Base-by-base conservation (phyloP, 257 asterid species). In the Avicennia marina region DNA sequence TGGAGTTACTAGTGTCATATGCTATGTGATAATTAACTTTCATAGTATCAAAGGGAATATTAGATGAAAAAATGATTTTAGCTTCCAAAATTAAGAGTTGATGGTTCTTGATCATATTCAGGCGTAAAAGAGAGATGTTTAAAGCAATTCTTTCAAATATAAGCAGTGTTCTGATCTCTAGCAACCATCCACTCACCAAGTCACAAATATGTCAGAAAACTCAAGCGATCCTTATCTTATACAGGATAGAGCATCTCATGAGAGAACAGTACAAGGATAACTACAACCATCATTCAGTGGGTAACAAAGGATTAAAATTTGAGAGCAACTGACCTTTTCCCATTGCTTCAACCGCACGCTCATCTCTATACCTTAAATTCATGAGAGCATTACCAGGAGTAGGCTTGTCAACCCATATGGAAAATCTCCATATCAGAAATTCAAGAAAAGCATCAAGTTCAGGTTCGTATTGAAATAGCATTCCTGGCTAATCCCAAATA, bases 331-430 rank as follows among this genome's bases (percentile, higher is more conserved):
- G 52, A 93, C 98, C 95, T 93, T 89, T 84, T 59, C 77, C 95
- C 68, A 71, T 75, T 34, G 73, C 73, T 75, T 80, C 97, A 65
- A 76, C 63, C 10, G 95, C 95, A 18, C 89, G 90, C 59, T 93
- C 96, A 72, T 93, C 98, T 76, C 95, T 82, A 56, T 89, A 93
- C 57, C 90, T 79, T 74, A 78, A 62, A 50, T 84, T 84, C 89
- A 84, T 78, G 57, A 81, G 85, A 44, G 83, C 83, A 55, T 86
- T 93, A 26, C 99, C 99, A 32, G 96, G 97, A 17, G 96, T 93
- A 65, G 99, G 97, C 78, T 93, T 89, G 73, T 93, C 97, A 29
- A 89, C 99, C 97, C 99, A 93, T 38, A 93, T 86, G 47, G 99
- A 93, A 73, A 93, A 89, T 49, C 99, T 58, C 97, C 99, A 93